Conservation (phyloP, 1,139 yeast genomes). For the Yamadazyma mexicana region DNA sequence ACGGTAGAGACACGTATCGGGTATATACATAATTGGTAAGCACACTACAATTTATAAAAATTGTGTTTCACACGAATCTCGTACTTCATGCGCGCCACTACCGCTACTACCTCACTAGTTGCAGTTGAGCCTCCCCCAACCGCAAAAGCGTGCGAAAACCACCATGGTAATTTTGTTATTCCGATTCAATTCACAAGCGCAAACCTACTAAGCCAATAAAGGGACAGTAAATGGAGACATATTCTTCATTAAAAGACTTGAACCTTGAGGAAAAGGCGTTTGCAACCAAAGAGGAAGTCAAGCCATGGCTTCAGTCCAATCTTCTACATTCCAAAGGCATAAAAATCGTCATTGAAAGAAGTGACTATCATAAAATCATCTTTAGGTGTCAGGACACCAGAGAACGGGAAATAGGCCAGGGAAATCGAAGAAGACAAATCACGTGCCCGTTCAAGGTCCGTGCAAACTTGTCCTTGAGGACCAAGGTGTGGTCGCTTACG, state of each 20-base stretch:
- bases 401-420: conserved; percentile 16
- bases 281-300: conserved; percentile 41
- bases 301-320: conserved; percentile 64
- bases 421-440: conserved; percentile 22
- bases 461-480: conserved; percentile 61
- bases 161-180: not conserved
- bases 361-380: conserved; percentile 59
- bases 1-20: not conserved
- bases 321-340: conserved; percentile 51
- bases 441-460: conserved; percentile 70
- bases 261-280: conserved; percentile 14
- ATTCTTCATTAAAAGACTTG: conserved; percentile 10
- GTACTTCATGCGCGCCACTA: too few relatives aligned
- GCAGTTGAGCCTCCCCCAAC: too few relatives aligned
- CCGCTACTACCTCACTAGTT: too few relatives aligned
- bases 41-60: too few relatives aligned
- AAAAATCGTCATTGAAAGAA: conserved; percentile 65
- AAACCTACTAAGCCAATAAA: too few relatives aligned
- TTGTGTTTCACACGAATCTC: too few relatives aligned
- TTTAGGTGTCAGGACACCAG: conserved; percentile 58
- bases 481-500: conserved; percentile 60
- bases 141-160: not conserved
- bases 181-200: not conserved
- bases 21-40: too few relatives aligned
- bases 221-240: conserved; percentile 2